Percentiles rank a stretch among this genome's conserved stretches.
phyloP scores from a whole-genome alignment of 495 filamentous ascomycete species.

The Penicillium desertorum region DNA sequence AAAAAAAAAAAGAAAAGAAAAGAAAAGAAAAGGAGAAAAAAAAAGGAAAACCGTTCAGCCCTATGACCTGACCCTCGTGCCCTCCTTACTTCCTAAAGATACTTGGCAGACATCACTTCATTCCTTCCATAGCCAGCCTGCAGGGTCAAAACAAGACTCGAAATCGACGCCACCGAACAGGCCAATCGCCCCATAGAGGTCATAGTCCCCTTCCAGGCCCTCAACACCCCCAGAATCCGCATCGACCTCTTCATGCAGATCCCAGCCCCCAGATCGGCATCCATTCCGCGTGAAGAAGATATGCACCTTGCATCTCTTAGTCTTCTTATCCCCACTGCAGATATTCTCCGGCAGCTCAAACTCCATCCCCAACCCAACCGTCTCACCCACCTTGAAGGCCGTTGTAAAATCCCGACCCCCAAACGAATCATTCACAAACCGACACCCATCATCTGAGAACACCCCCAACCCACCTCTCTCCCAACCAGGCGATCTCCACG shows the following conservation, averaged over 20 bases:
- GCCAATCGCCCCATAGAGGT: slow-evolving; percentile 80
- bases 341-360: slow-evolving; percentile 45
- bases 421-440: slow-evolving; percentile 82
- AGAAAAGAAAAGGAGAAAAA: too few relatives aligned
- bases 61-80: slow-evolving; percentile 6
- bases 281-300: slow-evolving; percentile 83
- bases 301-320: slow-evolving; percentile 48
- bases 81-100: slow-evolving; percentile 1
- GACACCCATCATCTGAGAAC: slow-evolving; percentile 86
- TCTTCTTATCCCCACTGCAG: slow-evolving; percentile 16
- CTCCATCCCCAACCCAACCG: slow-evolving; percentile 68
- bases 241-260: slow-evolving; percentile 83
- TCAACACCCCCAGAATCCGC: slow-evolving; percentile 60
- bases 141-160: slow-evolving; percentile 63
- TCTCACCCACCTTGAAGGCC: slow-evolving; percentile 53
- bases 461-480: slow-evolving; percentile 81
- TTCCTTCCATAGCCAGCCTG: slow-evolving; percentile 43
- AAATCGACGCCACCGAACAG: slow-evolving; percentile 70
- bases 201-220: slow-evolving; percentile 77
- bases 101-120: slow-evolving; percentile 18
- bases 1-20: not conserved
- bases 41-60: slow-evolving; percentile 13
- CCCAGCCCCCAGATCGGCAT: slow-evolving; percentile 63
- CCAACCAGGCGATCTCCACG: slow-evolving; percentile 89
- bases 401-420: slow-evolving; percentile 76